Percentiles rank a stretch among this genome's conserved stretches.
Conservation (phyloP, 75 land plant genomes). For the Isoetes taiwanensis region DNA sequence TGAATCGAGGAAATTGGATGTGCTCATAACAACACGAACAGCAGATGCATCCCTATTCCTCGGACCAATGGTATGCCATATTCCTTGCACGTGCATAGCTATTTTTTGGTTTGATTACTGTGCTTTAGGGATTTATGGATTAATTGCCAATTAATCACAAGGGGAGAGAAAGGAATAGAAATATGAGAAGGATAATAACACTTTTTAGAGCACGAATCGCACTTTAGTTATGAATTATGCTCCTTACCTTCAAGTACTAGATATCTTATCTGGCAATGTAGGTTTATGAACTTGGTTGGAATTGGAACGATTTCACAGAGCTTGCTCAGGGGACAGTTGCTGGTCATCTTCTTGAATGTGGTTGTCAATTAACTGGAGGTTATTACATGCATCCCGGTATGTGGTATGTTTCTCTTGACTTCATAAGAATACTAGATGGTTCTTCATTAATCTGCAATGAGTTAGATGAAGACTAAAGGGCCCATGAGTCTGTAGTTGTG, state of each 20-base stretch:
- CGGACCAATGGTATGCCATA: conserved; percentile 69
- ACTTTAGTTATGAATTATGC: too few species aligned
- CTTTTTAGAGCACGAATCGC: too few species aligned
- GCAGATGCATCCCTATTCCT: conserved; percentile 89
- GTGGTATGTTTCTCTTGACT: neutral
- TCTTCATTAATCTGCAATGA: too few species aligned
- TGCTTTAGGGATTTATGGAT: neutral
- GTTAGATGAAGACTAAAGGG: too few species aligned
- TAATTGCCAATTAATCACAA: neutral
- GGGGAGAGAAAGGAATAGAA: too few species aligned
- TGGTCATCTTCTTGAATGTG: conserved; percentile 94
- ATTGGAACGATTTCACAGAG: conserved; percentile 58
- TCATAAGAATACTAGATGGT: neutral
- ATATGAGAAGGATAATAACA: too few species aligned
- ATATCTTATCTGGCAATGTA: conserved; percentile 13
- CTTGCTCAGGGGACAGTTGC: conserved; percentile 84
- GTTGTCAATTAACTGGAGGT: conserved; percentile 95
- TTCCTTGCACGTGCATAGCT: neutral
- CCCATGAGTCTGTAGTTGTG: too few species aligned
- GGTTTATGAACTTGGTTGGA: conserved; percentile 97
- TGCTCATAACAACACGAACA: conserved; percentile 65
- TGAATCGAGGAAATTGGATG: conserved; percentile 55
- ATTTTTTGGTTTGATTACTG: neutral
- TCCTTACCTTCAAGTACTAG: neutral
- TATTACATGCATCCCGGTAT: conserved; percentile 93